A percentile compares a stretch with the other conserved stretches of the same genome.
These are phyloP conservation scores for Fonsecaea pedrosoi DNA, from an alignment of 2,329 filamentous ascomycete genomes.

Conservation along the genomic window DNA sequence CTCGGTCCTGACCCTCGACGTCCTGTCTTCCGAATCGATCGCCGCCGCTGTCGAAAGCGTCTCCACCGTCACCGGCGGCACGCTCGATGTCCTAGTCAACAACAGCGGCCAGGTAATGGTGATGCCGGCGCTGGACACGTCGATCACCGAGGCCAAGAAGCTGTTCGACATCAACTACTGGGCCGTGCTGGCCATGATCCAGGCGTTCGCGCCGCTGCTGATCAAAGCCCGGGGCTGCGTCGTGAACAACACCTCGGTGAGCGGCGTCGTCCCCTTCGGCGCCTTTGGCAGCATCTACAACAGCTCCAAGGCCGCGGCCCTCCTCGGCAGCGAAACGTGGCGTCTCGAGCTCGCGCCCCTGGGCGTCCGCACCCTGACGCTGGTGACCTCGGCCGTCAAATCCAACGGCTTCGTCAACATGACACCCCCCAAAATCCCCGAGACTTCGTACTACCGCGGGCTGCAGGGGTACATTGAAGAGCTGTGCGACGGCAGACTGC, in stretches of 20 bases:
- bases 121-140: conserved; percentile 43
- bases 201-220: conserved; percentile 44
- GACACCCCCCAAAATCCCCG: conserved; percentile 18
- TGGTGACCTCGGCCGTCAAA: conserved; percentile 31
- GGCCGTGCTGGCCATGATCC: conserved; percentile 47
- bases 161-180: conserved; percentile 55
- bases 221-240: conserved; percentile 41
- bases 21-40: conserved; percentile 35
- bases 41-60: conserved; percentile 39
- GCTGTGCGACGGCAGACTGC: conserved; percentile 25
- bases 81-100: conserved; percentile 54
- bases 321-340: conserved; percentile 29
- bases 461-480: conserved; percentile 25
- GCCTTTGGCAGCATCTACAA: conserved; percentile 29
- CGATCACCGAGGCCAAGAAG: conserved; percentile 44
- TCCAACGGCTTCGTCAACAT: conserved; percentile 26
- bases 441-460: conserved; percentile 29
- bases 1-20: conserved; percentile 44
- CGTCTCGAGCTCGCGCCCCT: conserved; percentile 33
- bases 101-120: conserved; percentile 51
- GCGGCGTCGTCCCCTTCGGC: conserved; percentile 31
- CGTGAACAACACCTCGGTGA: conserved; percentile 42
- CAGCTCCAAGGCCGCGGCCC: conserved; percentile 31
- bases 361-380: conserved; percentile 30
- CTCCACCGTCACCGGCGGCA: conserved; percentile 43